Conservation (phyloP, 805 yeast genomes). For the Metschnikowia corniflorae region DNA sequence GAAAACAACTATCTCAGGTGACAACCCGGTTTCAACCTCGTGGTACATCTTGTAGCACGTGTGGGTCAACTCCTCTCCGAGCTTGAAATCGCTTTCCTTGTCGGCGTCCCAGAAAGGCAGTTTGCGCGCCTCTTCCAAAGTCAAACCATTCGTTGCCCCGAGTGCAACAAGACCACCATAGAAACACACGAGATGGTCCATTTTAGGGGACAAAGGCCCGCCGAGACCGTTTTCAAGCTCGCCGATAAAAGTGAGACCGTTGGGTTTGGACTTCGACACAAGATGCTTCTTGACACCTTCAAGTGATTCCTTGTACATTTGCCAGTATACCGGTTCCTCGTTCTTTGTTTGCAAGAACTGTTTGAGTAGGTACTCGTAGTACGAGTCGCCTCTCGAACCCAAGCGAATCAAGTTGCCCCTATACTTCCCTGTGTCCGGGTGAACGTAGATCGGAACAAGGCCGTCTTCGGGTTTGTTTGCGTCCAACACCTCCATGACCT, state of each 20-base stretch:
- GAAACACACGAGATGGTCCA: slow-evolving; percentile 93
- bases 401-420: slow-evolving; percentile 65
- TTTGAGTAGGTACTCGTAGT: slow-evolving; percentile 83
- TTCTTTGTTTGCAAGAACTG: slow-evolving; percentile 77
- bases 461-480: slow-evolving; percentile 64
- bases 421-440: slow-evolving; percentile 71
- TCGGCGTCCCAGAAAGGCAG: slow-evolving; percentile 53
- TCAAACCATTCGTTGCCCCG: slow-evolving; percentile 80
- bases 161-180: slow-evolving; percentile 84
- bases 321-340: slow-evolving; percentile 56
- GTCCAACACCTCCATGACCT: slow-evolving; percentile 68
- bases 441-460: slow-evolving; percentile 74
- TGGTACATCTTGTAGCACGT: slow-evolving; percentile 85
- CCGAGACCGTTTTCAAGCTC: slow-evolving; percentile 70
- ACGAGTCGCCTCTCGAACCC: slow-evolving; percentile 92
- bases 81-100: slow-evolving; percentile 58
- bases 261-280: slow-evolving; percentile 58
- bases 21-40: slow-evolving; percentile 67
- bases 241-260: slow-evolving; percentile 64
- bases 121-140: slow-evolving; percentile 52
- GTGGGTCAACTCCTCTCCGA: slow-evolving; percentile 72
- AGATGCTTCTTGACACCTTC: slow-evolving; percentile 72
- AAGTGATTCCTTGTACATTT: slow-evolving; percentile 74
- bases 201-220: slow-evolving; percentile 60
- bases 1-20: slow-evolving; percentile 89